These are phyloP conservation scores for Forsythia viridissima DNA, from an alignment of 257 asterid genomes.

Conservation along the genomic window DNA sequence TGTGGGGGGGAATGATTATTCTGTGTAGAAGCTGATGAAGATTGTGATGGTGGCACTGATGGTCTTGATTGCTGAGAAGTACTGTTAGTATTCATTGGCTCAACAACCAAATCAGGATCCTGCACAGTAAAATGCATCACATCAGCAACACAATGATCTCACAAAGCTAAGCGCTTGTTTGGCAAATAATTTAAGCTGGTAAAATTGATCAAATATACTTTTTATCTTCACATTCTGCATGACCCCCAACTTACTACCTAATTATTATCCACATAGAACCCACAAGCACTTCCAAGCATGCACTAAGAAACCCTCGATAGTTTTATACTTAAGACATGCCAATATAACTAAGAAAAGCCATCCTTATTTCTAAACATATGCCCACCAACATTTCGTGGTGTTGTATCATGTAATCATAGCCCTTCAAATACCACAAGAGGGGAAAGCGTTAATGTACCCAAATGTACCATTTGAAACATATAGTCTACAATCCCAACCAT, in stretches of 20 bases:
- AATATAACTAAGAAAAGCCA: neutral
- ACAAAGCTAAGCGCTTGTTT: neutral
- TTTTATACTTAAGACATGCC: neutral
- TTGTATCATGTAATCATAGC: neutral
- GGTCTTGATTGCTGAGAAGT: conserved; percentile 66
- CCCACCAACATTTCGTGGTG: neutral
- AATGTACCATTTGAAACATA: neutral
- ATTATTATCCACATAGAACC: no score
- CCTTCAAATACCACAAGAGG: neutral
- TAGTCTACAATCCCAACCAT: neutral
- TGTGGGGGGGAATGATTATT: conserved; percentile 50
- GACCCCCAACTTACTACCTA: no score
- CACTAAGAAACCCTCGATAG: conserved; percentile 2
- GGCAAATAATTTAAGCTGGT: no score
- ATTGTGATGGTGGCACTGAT: conserved; percentile 45
- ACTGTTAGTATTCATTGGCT: conserved; percentile 59
- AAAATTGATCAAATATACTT: no score
- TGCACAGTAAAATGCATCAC: neutral
- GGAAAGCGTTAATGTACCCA: neutral
- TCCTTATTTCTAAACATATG: neutral
- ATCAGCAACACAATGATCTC: conserved; percentile 14
- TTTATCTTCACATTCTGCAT: no score
- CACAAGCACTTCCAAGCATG: no score
- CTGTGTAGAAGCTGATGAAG: conserved; percentile 59
- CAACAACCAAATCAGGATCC: conserved; percentile 71